Evolutionary conservation across 306 rosid genomes (phyloP).

Genomic region (Abrus precatorius): DNA sequence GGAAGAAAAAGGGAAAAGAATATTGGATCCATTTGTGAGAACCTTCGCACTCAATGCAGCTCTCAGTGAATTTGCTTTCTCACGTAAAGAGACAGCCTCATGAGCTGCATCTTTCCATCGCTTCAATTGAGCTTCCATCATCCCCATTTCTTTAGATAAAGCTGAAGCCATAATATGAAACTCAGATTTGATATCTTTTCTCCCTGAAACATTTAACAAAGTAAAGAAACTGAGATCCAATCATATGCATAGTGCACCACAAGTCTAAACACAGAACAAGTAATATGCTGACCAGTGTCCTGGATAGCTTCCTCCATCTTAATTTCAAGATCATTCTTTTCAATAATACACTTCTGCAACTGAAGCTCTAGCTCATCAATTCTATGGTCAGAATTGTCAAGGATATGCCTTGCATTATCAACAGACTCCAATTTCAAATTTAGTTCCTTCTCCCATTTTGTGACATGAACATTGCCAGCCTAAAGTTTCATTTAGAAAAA

Average conservation of each 20-base stretch:
- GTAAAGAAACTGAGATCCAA: constrained; percentile 53
- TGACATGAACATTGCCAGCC: constrained; percentile 75
- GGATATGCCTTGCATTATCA: constrained; percentile 66
- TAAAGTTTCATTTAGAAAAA: constrained; percentile 54
- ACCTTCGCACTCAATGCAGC: constrained; percentile 73
- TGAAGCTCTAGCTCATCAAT: constrained; percentile 84
- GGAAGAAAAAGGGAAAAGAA: constrained; percentile 38
- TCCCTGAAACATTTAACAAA: constrained; percentile 66
- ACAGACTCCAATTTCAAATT: constrained; percentile 71
- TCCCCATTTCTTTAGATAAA: constrained; percentile 92
- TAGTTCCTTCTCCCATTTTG: constrained; percentile 87
- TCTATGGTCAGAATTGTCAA: constrained; percentile 66
- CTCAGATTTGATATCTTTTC: constrained; percentile 90
- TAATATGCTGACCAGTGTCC: constrained; percentile 71
- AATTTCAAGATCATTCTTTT: constrained; percentile 82
- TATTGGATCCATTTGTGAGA: constrained; percentile 27
- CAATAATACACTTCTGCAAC: constrained; percentile 73
- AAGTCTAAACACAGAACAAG: constrained; percentile 47
- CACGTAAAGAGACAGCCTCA: constrained; percentile 78
- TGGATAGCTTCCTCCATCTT: constrained; percentile 88
- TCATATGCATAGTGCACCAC: constrained; percentile 7
- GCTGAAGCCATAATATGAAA: constrained; percentile 93
- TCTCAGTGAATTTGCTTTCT: constrained; percentile 72
- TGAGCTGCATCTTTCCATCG: constrained; percentile 92
- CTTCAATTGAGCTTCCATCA: constrained; percentile 93